Base-by-base conservation (phyloP, 768 basidiomycete species). In the Amyloporia xantha region DNA sequence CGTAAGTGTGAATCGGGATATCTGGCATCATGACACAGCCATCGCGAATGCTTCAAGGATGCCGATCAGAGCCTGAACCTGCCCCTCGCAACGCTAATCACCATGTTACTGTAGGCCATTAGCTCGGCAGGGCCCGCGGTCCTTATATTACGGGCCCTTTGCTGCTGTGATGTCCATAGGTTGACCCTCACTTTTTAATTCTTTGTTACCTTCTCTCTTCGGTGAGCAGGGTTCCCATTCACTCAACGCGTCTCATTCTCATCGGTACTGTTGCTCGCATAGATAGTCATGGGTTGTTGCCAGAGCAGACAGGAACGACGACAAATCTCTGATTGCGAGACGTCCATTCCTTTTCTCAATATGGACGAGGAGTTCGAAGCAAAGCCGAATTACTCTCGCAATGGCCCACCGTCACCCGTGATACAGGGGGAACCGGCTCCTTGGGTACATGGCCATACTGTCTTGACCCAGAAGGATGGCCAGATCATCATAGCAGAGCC, bases 241-340 rank as follows among this genome's bases (percentile, higher is more conserved):
- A 7, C 15, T 33, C 9, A 33, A 15, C 7, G 30, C 15, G 7
- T 7, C 15, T 7, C 10, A 17, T 9, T 17, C 42, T 41, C 17
- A 41, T 5, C 40, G 10, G 24, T 43, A 5, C 6, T 45, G 9
- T 33, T 33, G 30, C 30, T n/a, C n/a, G n/a, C n/a, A n/a, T n/a
- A n/a, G n/a, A n/a, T n/a, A 60, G 49, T 20, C 41, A 72, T 75
- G 73, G 72, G 71, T 28, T 74, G 72, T 56, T 68, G 68, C 41
- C 66, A 69, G 26, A 74, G 71, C 60, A 74, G 71, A 54, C 63
- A 66, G 49, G 44, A 13, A 50, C 23, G 23, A 25, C 11, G 30
- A 33, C 4, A 45, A n/a, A 10, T 27, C 20, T 17, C 27, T 19
- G 36, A 10, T 3, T 13, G 42, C 42, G 44, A 26, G 44, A 17